Conservation (phyloP, 345 rosid species). For the Turritis glabra region DNA sequence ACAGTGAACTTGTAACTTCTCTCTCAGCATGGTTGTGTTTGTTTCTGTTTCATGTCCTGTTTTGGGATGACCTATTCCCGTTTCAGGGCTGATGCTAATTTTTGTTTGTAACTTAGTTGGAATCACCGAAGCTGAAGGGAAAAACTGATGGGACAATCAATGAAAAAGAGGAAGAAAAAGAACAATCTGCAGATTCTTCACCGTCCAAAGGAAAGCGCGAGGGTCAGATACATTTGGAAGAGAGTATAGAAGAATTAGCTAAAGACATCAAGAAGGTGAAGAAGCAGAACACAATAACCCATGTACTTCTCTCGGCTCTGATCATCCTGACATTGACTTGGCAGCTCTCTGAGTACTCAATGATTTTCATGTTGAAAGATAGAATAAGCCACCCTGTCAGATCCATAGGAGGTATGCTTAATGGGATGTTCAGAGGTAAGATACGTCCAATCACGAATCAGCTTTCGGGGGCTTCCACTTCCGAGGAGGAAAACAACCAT, state of each 20-base stretch:
- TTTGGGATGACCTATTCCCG: not conserved
- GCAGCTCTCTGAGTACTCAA: constrained; percentile 77
- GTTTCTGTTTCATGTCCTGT: not conserved
- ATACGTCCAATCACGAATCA: constrained; percentile 17
- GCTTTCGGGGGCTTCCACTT: constrained; percentile 18
- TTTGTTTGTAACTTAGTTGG: constrained; percentile 44
- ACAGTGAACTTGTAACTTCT: not conserved
- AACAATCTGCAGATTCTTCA: constrained; percentile 1
- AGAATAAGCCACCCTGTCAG: constrained; percentile 65
- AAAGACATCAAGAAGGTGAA: constrained; percentile 61
- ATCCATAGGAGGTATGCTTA: constrained; percentile 52
- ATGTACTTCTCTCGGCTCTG: constrained; percentile 66
- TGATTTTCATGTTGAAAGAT: constrained; percentile 58
- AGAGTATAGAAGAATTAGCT: constrained; percentile 45
- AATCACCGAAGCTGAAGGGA: constrained; percentile 37
- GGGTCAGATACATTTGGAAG: constrained; percentile 8
- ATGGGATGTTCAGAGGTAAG: constrained; percentile 43
- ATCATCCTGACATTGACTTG: constrained; percentile 67
- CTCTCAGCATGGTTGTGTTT: not conserved
- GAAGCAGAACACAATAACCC: constrained; percentile 71
- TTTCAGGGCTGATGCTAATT: constrained; percentile 9
- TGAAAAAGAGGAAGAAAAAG: constrained; percentile 28
- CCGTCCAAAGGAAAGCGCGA: constrained; percentile 16
- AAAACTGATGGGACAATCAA: constrained; percentile 1
- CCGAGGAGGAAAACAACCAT: constrained; percentile 14